Percentiles rank a stretch among this genome's conserved stretches.
Conservation (phyloP, 345 rosid species). For the Camelina laxa region DNA sequence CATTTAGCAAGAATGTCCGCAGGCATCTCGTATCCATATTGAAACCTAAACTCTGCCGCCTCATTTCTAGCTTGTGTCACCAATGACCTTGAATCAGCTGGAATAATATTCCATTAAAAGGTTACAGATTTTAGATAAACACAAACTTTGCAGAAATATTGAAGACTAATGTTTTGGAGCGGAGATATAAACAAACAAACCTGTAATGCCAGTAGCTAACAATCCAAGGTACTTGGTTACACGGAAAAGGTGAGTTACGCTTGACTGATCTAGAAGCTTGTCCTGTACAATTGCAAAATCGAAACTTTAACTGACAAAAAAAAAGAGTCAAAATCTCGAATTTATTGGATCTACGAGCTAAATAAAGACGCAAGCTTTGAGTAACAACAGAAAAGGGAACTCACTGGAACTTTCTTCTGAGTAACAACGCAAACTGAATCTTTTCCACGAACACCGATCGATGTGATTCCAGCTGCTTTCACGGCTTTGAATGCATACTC, state of each 20-base stretch:
- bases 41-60: constrained; percentile 96
- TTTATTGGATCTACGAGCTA: background rate
- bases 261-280: constrained; percentile 97
- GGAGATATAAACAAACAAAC: constrained; percentile 40
- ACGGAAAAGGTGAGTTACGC: constrained; percentile 91
- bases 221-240: constrained; percentile 90
- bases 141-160: too few species aligned
- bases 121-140: background rate
- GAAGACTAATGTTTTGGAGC: too few species aligned
- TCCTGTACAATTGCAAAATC: constrained; percentile 56
- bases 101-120: constrained; percentile 15
- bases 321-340: background rate
- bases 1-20: constrained; percentile 86
- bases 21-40: constrained; percentile 98
- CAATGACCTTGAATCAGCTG: constrained; percentile 99
- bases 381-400: constrained; percentile 41
- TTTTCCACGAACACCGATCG: constrained; percentile 94
- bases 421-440: constrained; percentile 97
- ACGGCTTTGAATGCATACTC: constrained; percentile 99
- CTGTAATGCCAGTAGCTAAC: constrained; percentile 96
- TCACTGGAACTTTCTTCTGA: constrained; percentile 98
- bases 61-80: constrained; percentile 98
- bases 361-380: constrained; percentile 9
- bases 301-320: background rate
- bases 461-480: constrained; percentile 91